These are phyloP conservation scores for Fusarium torulosum DNA, from an alignment of 2,329 filamentous ascomycete genomes.

Conservation along the genomic window DNA sequence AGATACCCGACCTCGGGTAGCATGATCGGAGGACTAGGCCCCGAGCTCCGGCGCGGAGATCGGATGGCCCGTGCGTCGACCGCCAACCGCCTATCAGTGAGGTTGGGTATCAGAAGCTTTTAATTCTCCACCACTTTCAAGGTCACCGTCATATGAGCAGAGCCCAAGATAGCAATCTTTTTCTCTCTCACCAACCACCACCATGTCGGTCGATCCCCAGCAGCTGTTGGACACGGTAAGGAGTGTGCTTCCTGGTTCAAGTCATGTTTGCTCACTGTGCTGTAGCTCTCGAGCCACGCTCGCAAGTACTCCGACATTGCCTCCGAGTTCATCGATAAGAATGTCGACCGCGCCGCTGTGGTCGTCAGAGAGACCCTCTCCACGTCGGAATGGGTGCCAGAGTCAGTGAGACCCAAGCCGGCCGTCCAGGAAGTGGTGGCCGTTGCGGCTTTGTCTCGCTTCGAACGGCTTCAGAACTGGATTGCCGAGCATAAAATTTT, in stretches of 20 bases:
- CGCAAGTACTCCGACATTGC: conserved; percentile 77
- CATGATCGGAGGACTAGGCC: conserved; percentile 27
- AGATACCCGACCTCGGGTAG: conserved; percentile 34
- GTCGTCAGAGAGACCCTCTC: conserved; percentile 77
- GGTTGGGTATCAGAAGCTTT: conserved; percentile 45
- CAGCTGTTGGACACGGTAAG: conserved; percentile 82
- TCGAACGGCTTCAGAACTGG: conserved; percentile 77
- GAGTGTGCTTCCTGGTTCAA: conserved; percentile 10
- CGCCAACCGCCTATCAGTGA: conserved; percentile 33
- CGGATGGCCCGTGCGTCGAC: conserved; percentile 42
- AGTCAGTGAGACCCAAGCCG: conserved; percentile 72
- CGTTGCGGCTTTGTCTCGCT: conserved; percentile 52
- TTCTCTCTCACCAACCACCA: conserved; percentile 49
- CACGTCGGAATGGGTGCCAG: conserved; percentile 78
- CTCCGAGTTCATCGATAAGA: conserved; percentile 82
- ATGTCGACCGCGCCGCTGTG: conserved; percentile 81
- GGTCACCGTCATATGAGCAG: conserved; percentile 49
- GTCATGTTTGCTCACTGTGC: conserved; percentile 22
- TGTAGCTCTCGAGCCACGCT: conserved; percentile 71
- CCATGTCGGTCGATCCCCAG: conserved; percentile 84
- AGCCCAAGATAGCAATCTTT: conserved; percentile 43
- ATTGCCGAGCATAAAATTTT: conserved; percentile 77
- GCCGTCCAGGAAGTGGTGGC: conserved; percentile 55
- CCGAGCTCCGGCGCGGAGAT: conserved; percentile 41
- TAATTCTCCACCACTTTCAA: conserved; percentile 48